Base-by-base conservation (phyloP, 768 basidiomycete genomes). In the Lactarius hatsudake region DNA sequence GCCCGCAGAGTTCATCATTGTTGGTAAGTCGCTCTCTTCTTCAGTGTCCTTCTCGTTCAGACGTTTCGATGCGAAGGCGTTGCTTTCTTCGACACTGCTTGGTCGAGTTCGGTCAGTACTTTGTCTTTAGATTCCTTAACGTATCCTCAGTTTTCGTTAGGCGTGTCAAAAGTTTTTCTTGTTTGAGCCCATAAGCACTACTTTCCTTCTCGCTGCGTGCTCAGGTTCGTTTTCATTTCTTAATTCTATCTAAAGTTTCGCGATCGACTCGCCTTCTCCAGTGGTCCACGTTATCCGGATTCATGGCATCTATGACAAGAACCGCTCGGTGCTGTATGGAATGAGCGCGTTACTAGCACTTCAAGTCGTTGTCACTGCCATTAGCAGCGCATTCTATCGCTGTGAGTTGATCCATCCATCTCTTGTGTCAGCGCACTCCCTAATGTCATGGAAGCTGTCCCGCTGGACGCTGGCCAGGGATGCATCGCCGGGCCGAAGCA, bases 131-230 rank as follows among this genome's bases (percentile, higher is more conserved):
- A 20, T 12, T 42, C 26, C 5, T 42, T 13, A 51, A 18, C 26
- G 56, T 36, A 59, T 60, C 42, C 30, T 51, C 26, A 58, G 30
- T 60, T 38, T 40, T 32, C 48, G 34, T 34, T 70, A 90, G 85
- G 75, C 79, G 32, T 94, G 92, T 75, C 75, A 80, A 57, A 81
- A 82, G 17, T 91, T 93, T 78, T 94, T 83, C 78, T 86, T 93
- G 30, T 94, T 93, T 70, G 92, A 94, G 72, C 92, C 92, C 68
- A 93, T 94, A 73, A 86, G 86, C 74, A 93, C 92, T 18, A 91
- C 91, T 3, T 78, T 93, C 72, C 83, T 94, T 51, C 83, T 94
- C 62, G 89, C 87, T n/a, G 83, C 85, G 8, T 83, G 87, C 62
- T 88, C 90, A 18, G 78, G 86, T 86, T 62, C 20, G 80, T 61